Base-by-base conservation (phyloP, 495 filamentous ascomycete genomes). In the Cudoniella acicularis region DNA sequence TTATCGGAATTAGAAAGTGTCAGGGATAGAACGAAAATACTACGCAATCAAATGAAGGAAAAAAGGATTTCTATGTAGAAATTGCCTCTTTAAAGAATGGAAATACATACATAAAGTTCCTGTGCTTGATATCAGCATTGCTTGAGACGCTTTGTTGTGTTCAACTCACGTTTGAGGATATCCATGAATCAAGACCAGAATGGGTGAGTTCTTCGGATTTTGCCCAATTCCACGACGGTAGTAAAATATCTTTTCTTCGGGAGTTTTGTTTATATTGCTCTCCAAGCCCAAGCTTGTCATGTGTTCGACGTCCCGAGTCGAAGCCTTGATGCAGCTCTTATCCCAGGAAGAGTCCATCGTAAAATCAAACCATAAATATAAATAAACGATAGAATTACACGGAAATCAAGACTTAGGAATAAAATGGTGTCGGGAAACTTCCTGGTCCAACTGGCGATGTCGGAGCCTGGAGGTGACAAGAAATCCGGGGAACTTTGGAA, bases 161-260 rank as follows among this genome's bases (percentile, higher is more conserved):
- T 17, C 3, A 16, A 41, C 59, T 49, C 46, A 61, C 45, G 62
- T 58, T 54, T 74, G 69, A 11, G 69, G 72, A 58, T 68, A 73
- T 36, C 68, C 69, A 59, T 70, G 71, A 36, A 72, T 55, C 49
- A 68, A 48, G 21, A 71, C 70, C 4, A 73, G 21, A 36, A 73
- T 60, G 10, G 66, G 69, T 16, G 23, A 36, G n/a, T 25, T 2
- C 25, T 57, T 41, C 10, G 23, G 26, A 41, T 55, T 51, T 21
- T 53, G n/a, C n/a, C n/a, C 30, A 3, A 52, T 21, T 3, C 52
- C 52, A 21, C 61, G 49, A 17, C 57, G 57, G 11, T 56, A 66
- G 54, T 56, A 63, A 49, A 62, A 66, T 17, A 59, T 21, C 17
- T 50, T 56, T 18, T 58, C 45, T 20, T 22, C 20, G 10, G 46